Percentiles rank a stretch among this genome's conserved stretches.
phyloP scores from a whole-genome alignment of 495 filamentous ascomycete species.

The Cercophora samala region DNA sequence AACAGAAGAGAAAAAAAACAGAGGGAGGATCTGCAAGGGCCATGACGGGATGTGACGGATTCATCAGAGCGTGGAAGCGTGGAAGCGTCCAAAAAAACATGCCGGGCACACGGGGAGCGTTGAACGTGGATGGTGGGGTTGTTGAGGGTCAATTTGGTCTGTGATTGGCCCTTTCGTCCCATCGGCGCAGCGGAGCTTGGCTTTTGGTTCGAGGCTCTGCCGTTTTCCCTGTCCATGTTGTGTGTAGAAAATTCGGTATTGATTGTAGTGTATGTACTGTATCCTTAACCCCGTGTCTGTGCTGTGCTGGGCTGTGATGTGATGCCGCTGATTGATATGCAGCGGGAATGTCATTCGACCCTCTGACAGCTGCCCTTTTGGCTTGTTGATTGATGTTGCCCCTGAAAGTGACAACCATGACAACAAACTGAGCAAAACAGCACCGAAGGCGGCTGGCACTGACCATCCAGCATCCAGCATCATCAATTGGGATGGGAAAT shows the following conservation, averaged over 20 bases:
- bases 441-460: neutral
- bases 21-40: conserved; percentile 16
- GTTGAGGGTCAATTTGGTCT: neutral
- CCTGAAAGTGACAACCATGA: neutral
- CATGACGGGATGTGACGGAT: conserved; percentile 28
- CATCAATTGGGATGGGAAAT: neutral
- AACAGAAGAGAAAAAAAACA: neutral
- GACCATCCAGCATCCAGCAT: neutral
- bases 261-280: neutral
- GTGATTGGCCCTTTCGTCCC: conserved; percentile 14
- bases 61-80: neutral
- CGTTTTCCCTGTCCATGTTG: neutral
- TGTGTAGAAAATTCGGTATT: neutral
- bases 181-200: conserved; percentile 24
- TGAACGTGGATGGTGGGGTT: conserved; percentile 13
- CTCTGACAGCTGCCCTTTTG: neutral
- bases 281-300: neutral
- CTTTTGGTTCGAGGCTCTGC: neutral
- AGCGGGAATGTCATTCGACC: neutral
- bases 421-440: neutral
- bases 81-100: conserved; percentile 5
- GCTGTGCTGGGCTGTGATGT: too few species aligned
- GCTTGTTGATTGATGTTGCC: neutral
- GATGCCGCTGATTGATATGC: neutral
- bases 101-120: conserved; percentile 2